Base-by-base conservation (phyloP, 2,329 filamentous ascomycete genomes). In the Cercospora zeae-maydis region DNA sequence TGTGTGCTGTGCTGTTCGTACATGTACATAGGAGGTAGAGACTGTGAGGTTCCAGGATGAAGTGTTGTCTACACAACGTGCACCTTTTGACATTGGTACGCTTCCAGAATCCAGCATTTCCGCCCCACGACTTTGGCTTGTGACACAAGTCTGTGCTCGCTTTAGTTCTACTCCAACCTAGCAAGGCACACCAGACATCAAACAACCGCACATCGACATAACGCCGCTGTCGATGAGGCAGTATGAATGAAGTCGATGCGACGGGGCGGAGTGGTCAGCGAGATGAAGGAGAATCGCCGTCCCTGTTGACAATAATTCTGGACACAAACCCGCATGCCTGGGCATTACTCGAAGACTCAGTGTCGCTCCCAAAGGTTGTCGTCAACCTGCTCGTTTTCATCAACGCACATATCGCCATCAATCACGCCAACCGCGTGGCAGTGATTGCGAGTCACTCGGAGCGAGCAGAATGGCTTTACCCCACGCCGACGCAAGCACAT, bases 291-390 rank as follows among this genome's bases (percentile, higher is more conserved):
- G 75, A 83, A 39, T 79, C 85, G 10, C 91, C 95, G 0, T 96
- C 93, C 13, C 87, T 99, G 36, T 86, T 97, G 58, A 89, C 92
- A 69, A 88, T 99, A 72, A 84, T 99, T 73, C 85, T 99, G 79
- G 95, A 99, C 80, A 97, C 93, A 27, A 99, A 99, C 75, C 95
- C 95, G 2, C 90, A 93, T 71, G 93, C 95, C 71, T 96, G 95
- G 95, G 87, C 91, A 6, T 83, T 91, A 64, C 85, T 98, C 49
- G 82, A 88, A 64, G 79, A 86, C 61, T 85, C 85, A 33, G 86
- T 98, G 7, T 87, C 93, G 30, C 85, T 99, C 64, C 90, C 90
- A 55, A 88, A 89, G 72, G 92, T 92, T 65, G 82, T 99, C 64
- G 91, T 93, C 65, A 89, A 93, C 78, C 85, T 98, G 67, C 88